Percentiles rank a stretch among this genome's conserved stretches.
These are phyloP conservation scores for Aspergillus amoenus DNA, from an alignment of 2,329 filamentous ascomycete genomes.

Conservation along the genomic window DNA sequence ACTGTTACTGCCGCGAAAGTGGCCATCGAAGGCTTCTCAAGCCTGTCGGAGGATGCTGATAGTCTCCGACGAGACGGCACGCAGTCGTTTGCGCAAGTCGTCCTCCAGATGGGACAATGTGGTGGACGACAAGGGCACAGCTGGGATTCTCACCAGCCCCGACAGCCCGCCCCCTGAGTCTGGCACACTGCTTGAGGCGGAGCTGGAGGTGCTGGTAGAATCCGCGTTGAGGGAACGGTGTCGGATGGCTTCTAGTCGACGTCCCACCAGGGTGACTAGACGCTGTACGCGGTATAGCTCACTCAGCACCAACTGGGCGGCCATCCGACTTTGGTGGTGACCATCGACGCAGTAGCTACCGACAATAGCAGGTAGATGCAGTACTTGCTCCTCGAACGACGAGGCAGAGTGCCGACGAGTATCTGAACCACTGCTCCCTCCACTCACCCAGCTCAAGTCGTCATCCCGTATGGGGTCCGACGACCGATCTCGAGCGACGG, in stretches of 20 bases:
- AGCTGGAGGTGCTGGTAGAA: background rate
- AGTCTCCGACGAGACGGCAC: background rate
- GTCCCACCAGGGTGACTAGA: background rate
- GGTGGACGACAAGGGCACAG: background rate
- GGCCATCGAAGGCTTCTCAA: background rate
- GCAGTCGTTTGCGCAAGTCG: background rate
- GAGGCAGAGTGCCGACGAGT: background rate
- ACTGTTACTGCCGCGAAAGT: no score
- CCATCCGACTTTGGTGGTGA: constrained; percentile 3
- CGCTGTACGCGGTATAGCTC: constrained; percentile 6
- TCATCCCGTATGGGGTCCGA: background rate
- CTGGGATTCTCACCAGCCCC: background rate
- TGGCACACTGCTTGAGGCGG: background rate
- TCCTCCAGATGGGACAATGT: background rate
- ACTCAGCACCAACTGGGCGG: constrained; percentile 2
- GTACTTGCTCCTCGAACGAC: constrained; percentile 2
- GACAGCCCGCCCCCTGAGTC: background rate
- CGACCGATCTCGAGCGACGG: background rate
- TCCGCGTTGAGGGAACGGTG: background rate
- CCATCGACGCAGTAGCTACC: constrained; percentile 1
- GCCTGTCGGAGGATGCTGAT: background rate
- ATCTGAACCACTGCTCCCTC: background rate
- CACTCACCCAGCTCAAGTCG: background rate
- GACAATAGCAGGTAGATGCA: background rate
- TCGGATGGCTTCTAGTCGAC: background rate